Conservation (phyloP, 2,329 filamentous ascomycete genomes). For the Aaosphaeria arxii region DNA sequence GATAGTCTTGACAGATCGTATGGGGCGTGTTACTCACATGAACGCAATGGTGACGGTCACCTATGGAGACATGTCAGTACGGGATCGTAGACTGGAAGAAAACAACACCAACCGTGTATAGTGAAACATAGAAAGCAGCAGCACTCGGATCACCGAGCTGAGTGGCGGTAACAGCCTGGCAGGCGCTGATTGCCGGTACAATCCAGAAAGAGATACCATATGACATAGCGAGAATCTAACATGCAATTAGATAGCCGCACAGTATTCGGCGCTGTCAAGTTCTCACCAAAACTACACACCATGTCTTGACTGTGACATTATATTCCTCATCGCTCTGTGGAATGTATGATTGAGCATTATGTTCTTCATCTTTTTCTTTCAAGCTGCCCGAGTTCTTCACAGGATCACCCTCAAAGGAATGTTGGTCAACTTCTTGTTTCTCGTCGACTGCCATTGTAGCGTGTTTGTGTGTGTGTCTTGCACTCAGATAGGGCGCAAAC, state of each 20-base stretch:
- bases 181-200: constrained; percentile 32
- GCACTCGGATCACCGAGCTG: constrained; percentile 34
- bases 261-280: neutral
- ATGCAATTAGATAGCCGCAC: neutral
- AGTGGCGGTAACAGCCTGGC: constrained; percentile 27
- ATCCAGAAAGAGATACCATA: constrained; percentile 43
- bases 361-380: constrained; percentile 11
- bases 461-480: no score
- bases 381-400: constrained; percentile 9
- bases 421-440: neutral
- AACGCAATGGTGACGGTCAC: constrained; percentile 44
- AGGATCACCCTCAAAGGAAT: neutral
- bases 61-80: neutral
- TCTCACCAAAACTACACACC: constrained; percentile 33
- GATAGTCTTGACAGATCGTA: neutral
- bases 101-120: constrained; percentile 25
- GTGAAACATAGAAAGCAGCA: constrained; percentile 34
- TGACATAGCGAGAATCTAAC: constrained; percentile 31
- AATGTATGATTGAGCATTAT: constrained; percentile 13
- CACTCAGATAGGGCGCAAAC: neutral
- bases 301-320: constrained; percentile 41
- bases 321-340: constrained; percentile 35
- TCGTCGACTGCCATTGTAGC: neutral
- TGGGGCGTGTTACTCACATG: constrained; percentile 27
- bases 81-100: neutral